These are phyloP conservation scores for Corylus avellana DNA, from an alignment of 306 rosid genomes.

Conservation along the genomic window DNA sequence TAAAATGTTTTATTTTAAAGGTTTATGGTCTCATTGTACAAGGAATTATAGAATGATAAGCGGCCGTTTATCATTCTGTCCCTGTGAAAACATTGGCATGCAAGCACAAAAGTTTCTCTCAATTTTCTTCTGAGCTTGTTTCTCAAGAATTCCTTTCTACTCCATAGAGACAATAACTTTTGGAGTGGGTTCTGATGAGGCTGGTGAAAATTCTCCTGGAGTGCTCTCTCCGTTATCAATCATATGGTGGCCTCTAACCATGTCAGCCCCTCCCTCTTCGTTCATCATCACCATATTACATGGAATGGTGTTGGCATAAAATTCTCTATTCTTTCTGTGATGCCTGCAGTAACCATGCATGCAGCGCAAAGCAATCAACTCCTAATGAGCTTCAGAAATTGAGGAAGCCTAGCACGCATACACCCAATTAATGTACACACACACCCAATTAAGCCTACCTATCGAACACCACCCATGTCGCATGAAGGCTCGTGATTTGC, in stretches of 20 bases:
- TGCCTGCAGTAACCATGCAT: conserved; percentile 38
- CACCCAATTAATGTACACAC: neutral
- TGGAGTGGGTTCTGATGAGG: conserved; percentile 17
- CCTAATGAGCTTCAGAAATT: neutral
- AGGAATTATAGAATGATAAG: too few species aligned
- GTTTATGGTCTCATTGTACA: too few species aligned
- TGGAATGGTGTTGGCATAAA: conserved; percentile 40
- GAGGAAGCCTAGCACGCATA: neutral
- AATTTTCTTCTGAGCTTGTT: neutral
- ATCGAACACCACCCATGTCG: conserved; percentile 55
- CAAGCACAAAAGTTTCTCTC: neutral
- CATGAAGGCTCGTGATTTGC: conserved; percentile 43
- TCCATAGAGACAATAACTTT: conserved; percentile 26
- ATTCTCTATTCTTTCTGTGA: conserved; percentile 38
- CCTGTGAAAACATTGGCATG: too few species aligned
- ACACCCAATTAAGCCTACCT: conserved; percentile 26
- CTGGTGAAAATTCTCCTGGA: conserved; percentile 7
- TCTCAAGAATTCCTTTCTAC: conserved; percentile 13
- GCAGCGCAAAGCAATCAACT: neutral
- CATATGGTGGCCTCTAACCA: conserved; percentile 34
- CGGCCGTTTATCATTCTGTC: too few species aligned
- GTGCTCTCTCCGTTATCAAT: conserved; percentile 10
- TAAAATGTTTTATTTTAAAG: too few species aligned
- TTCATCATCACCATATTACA: conserved; percentile 58
- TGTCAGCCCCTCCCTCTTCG: conserved; percentile 47